Evolutionary conservation across 148 eudicot species (phyloP).

Genomic region (Rhododendron henanense): DNA sequence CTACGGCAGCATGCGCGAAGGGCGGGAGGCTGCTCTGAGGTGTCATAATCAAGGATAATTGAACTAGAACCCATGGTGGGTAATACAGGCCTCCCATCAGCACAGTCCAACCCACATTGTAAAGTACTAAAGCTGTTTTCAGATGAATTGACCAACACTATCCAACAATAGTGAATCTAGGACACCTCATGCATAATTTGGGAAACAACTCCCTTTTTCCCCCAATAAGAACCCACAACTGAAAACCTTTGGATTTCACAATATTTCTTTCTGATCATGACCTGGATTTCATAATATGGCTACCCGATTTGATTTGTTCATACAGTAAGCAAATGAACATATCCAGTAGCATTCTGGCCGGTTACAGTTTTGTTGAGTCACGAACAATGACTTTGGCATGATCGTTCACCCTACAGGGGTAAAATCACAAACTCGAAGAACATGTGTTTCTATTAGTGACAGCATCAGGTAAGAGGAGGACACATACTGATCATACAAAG

Average conservation of each 20-base stretch:
- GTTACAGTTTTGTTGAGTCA: neutral
- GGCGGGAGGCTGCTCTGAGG: neutral
- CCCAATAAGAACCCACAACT: neutral
- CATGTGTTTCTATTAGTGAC: neutral
- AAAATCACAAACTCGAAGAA: neutral
- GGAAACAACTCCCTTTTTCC: neutral
- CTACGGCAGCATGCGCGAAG: neutral
- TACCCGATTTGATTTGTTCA: neutral
- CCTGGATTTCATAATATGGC: neutral
- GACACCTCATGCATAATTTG: neutral
- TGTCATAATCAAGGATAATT: neutral
- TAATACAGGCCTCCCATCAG: neutral
- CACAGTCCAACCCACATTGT: neutral
- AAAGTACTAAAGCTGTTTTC: neutral
- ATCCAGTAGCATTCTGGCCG: neutral
- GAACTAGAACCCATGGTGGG: neutral
- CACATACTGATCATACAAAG: neutral
- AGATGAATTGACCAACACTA: neutral
- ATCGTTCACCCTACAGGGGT: neutral
- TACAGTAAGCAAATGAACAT: neutral
- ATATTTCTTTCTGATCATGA: neutral
- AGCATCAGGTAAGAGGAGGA: neutral
- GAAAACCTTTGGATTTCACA: neutral
- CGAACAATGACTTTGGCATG: neutral
- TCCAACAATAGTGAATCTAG: neutral